Evolutionary conservation across 1,284 basidiomycete species (phyloP), one percentile per base, ranked within the genome.

Genomic region (Heterobasidion irregulare): DNA sequence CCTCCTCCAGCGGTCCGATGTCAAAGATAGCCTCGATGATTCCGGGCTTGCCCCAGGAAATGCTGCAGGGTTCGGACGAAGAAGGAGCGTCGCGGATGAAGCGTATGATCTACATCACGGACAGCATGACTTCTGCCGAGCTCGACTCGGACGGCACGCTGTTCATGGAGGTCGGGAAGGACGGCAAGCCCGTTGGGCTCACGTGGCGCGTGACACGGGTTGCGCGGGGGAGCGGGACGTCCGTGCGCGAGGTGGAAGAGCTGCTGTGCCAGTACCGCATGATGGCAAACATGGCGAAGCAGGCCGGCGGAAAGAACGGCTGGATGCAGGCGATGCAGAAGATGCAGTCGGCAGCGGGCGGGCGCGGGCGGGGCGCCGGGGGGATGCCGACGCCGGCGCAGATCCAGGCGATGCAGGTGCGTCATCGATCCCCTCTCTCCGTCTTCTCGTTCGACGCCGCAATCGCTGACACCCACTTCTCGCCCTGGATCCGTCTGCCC

Each of bases 21-120:
- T 94, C 90, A 65, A 99, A 99, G 75, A 94, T 99, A 63, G 95
- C 96, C 13, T 94, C 92, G 18, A 99, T 99, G 94, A 99, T 99
- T 58, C 96, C 96, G 2, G 96, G 96, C 35, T 82, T 99, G 63
- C 89, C 93, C 15, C 88, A 91, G 61, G 92, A 93, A 45, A 77
- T 99, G 67, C 79, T 98, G 56, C 85, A 89, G 65, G 94, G 92
- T 44, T 88, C 88, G 34, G 92, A 94, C 66, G 94, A 97, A 67
- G 96, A 98, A 65, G 93, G 92, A 41, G 86, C 90, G 1, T 71
- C 83, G 61, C 87, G 92, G 57, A 89, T 99, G 84, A 98, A 98
- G 74, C 86, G 94, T 59, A 95, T 99, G 92, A 91, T 98, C 62
- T 99, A 91, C 75, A 98, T 99, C 67, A 98, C 94, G 19, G 96